These are phyloP conservation scores for Sungouiozyma intestinalis DNA, from an alignment of 805 yeast species.

Conservation along the genomic window DNA sequence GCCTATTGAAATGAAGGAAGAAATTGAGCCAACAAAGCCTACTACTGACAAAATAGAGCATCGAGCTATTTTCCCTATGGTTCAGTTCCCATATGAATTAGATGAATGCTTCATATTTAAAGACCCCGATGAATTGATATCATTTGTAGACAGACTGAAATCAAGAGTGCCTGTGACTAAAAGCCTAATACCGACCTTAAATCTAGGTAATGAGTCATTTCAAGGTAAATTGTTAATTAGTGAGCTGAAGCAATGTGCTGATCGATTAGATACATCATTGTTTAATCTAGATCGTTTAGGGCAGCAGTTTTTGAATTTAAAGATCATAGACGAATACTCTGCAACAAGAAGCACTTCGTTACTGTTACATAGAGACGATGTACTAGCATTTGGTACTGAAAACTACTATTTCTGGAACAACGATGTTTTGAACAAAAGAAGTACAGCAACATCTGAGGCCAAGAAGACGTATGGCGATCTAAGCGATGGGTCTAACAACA, in stretches of 20 bases:
- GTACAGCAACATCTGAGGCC: slow-evolving; percentile 1
- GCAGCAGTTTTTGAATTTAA: slow-evolving; percentile 19
- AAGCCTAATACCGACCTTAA: slow-evolving; percentile 22
- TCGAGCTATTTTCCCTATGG: background rate
- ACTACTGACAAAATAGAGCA: too few relatives aligned
- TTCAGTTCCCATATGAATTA: slow-evolving; percentile 7
- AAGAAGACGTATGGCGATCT: slow-evolving; percentile 17
- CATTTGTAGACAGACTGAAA: slow-evolving; percentile 8
- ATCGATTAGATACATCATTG: slow-evolving; percentile 21
- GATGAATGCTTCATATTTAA: slow-evolving; percentile 12
- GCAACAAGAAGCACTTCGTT: background rate
- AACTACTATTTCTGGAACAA: slow-evolving; percentile 9
- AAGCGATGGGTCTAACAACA: slow-evolving; percentile 1
- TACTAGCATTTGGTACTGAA: slow-evolving; percentile 5
- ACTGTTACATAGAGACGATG: background rate
- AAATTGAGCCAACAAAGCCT: background rate
- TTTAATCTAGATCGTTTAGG: slow-evolving; percentile 28
- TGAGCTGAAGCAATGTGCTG: slow-evolving; percentile 14
- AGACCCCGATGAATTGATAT: slow-evolving; percentile 10
- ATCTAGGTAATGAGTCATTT: slow-evolving; percentile 16
- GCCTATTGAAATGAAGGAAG: background rate
- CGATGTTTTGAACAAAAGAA: slow-evolving; percentile 5
- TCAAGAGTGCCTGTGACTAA: slow-evolving; percentile 14
- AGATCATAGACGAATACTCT: slow-evolving; percentile 13
- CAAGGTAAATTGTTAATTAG: slow-evolving; percentile 17